These are phyloP conservation scores for Botryotinia calthae DNA, from an alignment of 2,329 filamentous ascomycete genomes.

Conservation along the genomic window DNA sequence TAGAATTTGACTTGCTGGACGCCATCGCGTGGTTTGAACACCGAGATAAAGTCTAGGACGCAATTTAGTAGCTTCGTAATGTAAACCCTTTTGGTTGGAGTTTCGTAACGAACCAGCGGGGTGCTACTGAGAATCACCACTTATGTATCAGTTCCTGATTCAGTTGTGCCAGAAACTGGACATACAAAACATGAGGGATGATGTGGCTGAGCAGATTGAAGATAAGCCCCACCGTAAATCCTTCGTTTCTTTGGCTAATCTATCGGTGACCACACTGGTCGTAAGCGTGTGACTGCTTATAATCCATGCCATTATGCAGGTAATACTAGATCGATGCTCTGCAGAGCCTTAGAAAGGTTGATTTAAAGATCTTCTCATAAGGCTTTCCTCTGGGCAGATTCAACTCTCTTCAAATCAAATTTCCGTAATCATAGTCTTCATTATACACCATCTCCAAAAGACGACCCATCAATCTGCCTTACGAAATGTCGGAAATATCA, in stretches of 20 bases:
- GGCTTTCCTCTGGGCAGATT: slow-evolving; percentile 7
- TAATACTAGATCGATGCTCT: slow-evolving; percentile 1
- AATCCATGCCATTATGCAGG: not conserved
- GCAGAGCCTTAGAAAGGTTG: not conserved
- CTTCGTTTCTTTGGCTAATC: not conserved
- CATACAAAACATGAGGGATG: not conserved
- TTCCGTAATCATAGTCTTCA: not conserved
- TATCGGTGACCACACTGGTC: not conserved
- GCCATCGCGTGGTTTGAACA: not conserved
- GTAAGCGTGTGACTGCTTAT: not conserved
- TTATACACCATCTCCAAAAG: not conserved
- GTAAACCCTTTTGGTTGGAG: not conserved
- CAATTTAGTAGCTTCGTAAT: not conserved
- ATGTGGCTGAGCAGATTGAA: not conserved
- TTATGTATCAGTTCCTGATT: not conserved
- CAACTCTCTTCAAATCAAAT: not conserved
- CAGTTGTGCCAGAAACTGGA: not conserved
- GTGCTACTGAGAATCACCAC: not conserved
- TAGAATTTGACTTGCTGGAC: not conserved
- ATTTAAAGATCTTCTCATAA: not conserved
- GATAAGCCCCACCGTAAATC: not conserved
- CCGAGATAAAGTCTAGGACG: not conserved
- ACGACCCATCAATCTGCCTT: not conserved
- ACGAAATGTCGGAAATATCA: not conserved
- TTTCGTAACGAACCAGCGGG: not conserved